Percentiles rank a stretch among this genome's conserved stretches.
Evolutionary conservation across 768 basidiomycete species (phyloP).

Genomic region (Serendipita sp.): DNA sequence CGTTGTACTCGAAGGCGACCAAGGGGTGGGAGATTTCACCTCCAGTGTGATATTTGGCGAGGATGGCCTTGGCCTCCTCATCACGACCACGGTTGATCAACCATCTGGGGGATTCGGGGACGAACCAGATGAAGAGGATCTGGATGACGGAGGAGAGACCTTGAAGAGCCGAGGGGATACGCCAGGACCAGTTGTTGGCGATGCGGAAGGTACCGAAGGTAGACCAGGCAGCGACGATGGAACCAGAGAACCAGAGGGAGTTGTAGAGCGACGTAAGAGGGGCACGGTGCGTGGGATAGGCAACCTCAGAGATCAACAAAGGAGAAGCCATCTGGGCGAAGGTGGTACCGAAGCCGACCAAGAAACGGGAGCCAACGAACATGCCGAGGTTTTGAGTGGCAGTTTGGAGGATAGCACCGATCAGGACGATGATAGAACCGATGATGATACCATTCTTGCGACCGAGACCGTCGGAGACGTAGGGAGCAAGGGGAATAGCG

Average conservation of each 20-base stretch:
- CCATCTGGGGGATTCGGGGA: conserved; percentile 77
- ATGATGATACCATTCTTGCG: conserved; percentile 50
- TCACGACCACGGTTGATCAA: conserved; percentile 61
- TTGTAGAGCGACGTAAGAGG: conserved; percentile 66
- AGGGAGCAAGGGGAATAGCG: conserved; percentile 27
- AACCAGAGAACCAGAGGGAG: conserved; percentile 75
- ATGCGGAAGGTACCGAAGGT: conserved; percentile 71
- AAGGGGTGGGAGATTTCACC: conserved; percentile 47
- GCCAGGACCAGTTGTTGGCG: conserved; percentile 59
- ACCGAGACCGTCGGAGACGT: conserved; percentile 53
- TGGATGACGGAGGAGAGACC: conserved; percentile 54
- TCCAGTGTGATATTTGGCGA: conserved; percentile 76
- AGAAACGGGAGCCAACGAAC: conserved; percentile 65
- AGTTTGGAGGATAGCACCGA: conserved; percentile 52
- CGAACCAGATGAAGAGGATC: conserved; percentile 46
- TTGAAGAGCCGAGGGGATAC: conserved; percentile 63
- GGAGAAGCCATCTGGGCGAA: conserved; percentile 53
- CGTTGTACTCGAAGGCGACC: conserved; percentile 58
- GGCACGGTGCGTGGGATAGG: conserved; percentile 71
- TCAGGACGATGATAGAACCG: conserved; percentile 55
- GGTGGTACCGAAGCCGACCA: conserved; percentile 20
- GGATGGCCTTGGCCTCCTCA: conserved; percentile 44
- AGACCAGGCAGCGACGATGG: conserved; percentile 72
- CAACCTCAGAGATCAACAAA: conserved; percentile 71
- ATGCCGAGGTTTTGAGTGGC: conserved; percentile 56